Conservation (phyloP, 371 early-diverging fungal species). For the Mortierella sp. region DNA sequence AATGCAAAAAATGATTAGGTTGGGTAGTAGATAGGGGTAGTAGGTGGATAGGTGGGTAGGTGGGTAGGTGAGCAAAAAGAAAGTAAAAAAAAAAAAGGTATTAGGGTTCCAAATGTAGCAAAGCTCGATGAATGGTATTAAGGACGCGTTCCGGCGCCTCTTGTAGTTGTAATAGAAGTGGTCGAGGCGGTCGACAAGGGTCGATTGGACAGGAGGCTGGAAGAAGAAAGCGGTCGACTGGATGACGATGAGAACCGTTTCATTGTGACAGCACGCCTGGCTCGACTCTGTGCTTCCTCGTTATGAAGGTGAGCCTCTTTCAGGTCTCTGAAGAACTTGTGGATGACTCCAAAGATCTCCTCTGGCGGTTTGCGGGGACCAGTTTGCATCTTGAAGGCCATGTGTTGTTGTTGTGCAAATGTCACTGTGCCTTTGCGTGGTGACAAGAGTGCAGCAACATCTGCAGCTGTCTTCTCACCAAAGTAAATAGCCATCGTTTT, state of each 20-base stretch:
- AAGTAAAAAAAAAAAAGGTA: background rate
- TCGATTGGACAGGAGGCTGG: background rate
- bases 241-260: background rate
- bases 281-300: constrained; percentile 31
- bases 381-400: constrained; percentile 19
- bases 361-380: constrained; percentile 51
- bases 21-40: too few species aligned
- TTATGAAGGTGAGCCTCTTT: constrained; percentile 51
- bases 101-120: background rate
- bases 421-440: background rate
- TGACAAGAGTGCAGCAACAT: background rate
- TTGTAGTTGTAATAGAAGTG: background rate
- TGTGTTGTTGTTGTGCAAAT: constrained; percentile 14
- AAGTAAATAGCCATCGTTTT: constrained; percentile 44
- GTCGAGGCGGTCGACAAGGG: background rate
- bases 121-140: constrained; percentile 3
- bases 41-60: too few species aligned
- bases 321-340: constrained; percentile 46
- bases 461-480: constrained; percentile 42
- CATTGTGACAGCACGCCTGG: constrained; percentile 30
- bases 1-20: background rate
- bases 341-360: constrained; percentile 46
- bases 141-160: constrained; percentile 13
- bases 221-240: background rate
- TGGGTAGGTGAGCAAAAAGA: constrained; percentile 4